These are phyloP conservation scores for Nigrograna mackinnonii DNA, from an alignment of 2,329 filamentous ascomycete genomes.

Conservation along the genomic window DNA sequence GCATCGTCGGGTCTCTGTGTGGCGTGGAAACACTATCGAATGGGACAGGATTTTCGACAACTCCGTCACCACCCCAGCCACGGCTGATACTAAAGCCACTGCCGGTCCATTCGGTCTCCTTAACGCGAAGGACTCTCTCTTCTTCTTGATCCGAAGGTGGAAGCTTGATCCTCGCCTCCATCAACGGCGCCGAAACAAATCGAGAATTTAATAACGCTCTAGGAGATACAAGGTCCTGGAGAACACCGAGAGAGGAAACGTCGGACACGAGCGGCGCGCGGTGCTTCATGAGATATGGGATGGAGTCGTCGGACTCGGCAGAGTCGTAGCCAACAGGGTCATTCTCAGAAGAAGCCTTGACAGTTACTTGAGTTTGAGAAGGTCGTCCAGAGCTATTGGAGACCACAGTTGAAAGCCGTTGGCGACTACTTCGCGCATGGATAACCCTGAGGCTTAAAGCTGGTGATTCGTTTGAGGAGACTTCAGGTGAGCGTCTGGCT, in stretches of 20 bases:
- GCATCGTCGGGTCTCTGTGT: slow-evolving; percentile 39
- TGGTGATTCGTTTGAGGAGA: slow-evolving; percentile 13
- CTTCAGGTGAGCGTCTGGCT: neutral
- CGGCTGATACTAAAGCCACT: slow-evolving; percentile 22
- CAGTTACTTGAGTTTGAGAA: slow-evolving; percentile 1
- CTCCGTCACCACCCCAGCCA: slow-evolving; percentile 22
- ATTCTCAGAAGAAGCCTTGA: neutral
- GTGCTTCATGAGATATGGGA: slow-evolving; percentile 20
- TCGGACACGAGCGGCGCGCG: slow-evolving; percentile 37
- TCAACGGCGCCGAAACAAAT: slow-evolving; percentile 41
- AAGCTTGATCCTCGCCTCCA: slow-evolving; percentile 41
- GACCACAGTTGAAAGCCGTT: slow-evolving; percentile 37
- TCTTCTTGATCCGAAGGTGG: slow-evolving; percentile 35
- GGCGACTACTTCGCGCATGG: slow-evolving; percentile 29
- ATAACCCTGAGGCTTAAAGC: slow-evolving; percentile 23
- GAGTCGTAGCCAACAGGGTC: slow-evolving; percentile 14
- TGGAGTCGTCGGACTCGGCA: slow-evolving; percentile 25
- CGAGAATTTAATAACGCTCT: slow-evolving; percentile 35
- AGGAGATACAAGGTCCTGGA: slow-evolving; percentile 43
- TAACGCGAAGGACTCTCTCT: slow-evolving; percentile 16
- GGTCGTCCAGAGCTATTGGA: slow-evolving; percentile 30
- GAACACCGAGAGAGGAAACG: slow-evolving; percentile 39
- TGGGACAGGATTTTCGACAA: slow-evolving; percentile 21
- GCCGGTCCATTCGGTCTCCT: slow-evolving; percentile 14
- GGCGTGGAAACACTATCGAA: slow-evolving; percentile 38